These are phyloP conservation scores for Suillus hirtellus DNA, from an alignment of 768 basidiomycete genomes.

Conservation along the genomic window DNA sequence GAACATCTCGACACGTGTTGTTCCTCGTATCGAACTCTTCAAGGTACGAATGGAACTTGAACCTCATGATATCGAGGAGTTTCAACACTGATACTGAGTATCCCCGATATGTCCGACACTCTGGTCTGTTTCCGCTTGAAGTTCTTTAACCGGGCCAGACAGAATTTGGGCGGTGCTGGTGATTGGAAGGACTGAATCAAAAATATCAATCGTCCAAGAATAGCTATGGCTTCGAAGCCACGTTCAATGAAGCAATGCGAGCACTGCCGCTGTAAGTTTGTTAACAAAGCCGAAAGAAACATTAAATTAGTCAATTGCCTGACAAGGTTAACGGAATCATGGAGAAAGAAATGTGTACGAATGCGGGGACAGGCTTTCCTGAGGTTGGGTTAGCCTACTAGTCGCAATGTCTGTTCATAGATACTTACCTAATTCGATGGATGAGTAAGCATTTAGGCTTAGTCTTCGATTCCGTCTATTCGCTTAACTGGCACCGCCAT, in stretches of 20 bases:
- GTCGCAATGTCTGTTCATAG: too few species aligned
- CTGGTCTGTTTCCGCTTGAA: conserved; percentile 48
- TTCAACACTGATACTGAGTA: conserved; percentile 51
- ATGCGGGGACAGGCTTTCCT: conserved; percentile 29
- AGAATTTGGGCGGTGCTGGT: conserved; percentile 48
- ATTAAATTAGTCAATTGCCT: background rate
- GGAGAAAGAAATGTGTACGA: background rate
- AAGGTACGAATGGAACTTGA: conserved; percentile 37
- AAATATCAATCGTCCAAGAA: conserved; percentile 56
- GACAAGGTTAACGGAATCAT: background rate
- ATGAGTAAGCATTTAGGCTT: too few species aligned
- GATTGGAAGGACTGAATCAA: conserved; percentile 70
- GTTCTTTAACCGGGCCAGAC: conserved; percentile 58
- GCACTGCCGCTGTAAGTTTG: background rate
- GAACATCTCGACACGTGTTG: conserved; percentile 47
- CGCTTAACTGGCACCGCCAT: too few species aligned
- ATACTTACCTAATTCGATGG: too few species aligned
- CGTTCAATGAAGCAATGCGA: too few species aligned
- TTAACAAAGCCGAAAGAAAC: background rate
- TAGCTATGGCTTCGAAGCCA: background rate
- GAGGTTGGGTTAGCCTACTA: conserved; percentile 36
- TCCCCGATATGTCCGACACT: conserved; percentile 12
- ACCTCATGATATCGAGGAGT: conserved; percentile 58
- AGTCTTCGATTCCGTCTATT: background rate
- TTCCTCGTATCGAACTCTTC: conserved; percentile 33